Evolutionary conservation across 352 stramenopile genomes (phyloP).

Genomic region (Ophiocytium majus): DNA sequence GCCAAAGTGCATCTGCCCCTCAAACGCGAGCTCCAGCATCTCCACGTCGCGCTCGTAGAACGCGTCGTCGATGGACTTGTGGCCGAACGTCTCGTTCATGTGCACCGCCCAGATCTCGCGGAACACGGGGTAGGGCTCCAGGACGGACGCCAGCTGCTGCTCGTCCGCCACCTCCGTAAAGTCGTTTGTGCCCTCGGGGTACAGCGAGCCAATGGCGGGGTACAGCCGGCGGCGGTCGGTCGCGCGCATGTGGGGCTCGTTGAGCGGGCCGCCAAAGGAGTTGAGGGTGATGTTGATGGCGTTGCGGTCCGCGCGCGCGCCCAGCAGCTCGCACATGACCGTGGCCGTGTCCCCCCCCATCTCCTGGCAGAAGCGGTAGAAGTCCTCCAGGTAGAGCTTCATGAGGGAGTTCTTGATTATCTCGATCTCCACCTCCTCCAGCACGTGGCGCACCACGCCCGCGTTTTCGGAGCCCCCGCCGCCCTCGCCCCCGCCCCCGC

Average conservation of each 20-base stretch:
- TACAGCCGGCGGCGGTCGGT: conserved; percentile 95
- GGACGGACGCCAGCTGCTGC: conserved; percentile 70
- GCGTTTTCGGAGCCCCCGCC: not conserved
- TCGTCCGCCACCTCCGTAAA: conserved; percentile 54
- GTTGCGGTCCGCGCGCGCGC: conserved; percentile 89
- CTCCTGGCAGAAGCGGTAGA: conserved; percentile 79
- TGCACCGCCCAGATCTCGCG: conserved; percentile 94
- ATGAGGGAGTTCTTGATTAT: conserved; percentile 98
- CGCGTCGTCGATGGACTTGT: conserved; percentile 91
- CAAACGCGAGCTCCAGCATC: conserved; percentile 95
- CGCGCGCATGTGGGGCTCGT: conserved; percentile 88
- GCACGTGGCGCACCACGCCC: conserved; percentile 79
- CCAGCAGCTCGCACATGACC: conserved; percentile 94
- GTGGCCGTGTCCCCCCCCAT: conserved; percentile 93
- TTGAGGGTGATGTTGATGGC: conserved; percentile 99
- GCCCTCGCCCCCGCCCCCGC: not conserved
- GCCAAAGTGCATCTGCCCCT: conserved; percentile 98
- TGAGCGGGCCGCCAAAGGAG: conserved; percentile 75
- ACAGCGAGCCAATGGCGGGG: conserved; percentile 92
- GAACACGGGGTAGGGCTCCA: conserved; percentile 93
- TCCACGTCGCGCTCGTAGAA: conserved; percentile 99
- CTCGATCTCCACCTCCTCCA: conserved; percentile 98
- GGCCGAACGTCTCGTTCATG: conserved; percentile 81
- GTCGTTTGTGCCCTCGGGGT: conserved; percentile 83
- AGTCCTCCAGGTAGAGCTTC: conserved; percentile 82